Conservation (phyloP, 1,139 yeast genomes). For the Protomyces macrosporus region DNA sequence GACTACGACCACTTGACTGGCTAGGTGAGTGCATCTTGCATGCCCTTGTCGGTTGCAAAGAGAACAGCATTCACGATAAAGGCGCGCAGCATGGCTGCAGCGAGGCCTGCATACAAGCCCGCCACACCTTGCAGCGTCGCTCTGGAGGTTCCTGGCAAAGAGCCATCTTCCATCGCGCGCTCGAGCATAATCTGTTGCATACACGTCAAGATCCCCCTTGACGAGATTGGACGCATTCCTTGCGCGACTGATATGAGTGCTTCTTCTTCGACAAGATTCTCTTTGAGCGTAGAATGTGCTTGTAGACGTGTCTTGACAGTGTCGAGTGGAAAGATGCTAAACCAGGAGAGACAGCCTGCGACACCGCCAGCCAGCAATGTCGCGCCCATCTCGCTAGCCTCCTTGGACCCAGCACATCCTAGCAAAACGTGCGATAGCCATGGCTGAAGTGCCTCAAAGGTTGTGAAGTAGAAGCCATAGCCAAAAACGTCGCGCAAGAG, state of each 20-base stretch:
- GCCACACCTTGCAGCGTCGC: slow-evolving; percentile 24
- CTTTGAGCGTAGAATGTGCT: slow-evolving; percentile 11
- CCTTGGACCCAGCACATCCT: background rate
- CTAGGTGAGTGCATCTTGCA: background rate
- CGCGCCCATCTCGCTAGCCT: slow-evolving; percentile 13
- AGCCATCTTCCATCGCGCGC: slow-evolving; percentile 17
- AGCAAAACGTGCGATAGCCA: background rate
- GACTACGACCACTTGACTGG: too few species aligned
- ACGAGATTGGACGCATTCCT: background rate
- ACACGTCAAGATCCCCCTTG: background rate
- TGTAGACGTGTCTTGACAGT: slow-evolving; percentile 33
- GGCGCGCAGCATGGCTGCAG: slow-evolving; percentile 32
- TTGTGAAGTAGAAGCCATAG: slow-evolving; percentile 32
- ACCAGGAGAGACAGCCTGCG: slow-evolving; percentile 34
- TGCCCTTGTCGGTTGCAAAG: slow-evolving; percentile 31
- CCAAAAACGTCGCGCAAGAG: slow-evolving; percentile 33
- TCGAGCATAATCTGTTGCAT: background rate
- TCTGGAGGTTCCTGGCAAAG: too few species aligned
- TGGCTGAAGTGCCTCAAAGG: background rate
- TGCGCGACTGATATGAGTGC: background rate
- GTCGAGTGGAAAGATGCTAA: slow-evolving; percentile 34
- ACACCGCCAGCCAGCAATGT: slow-evolving; percentile 33
- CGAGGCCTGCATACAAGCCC: slow-evolving; percentile 32
- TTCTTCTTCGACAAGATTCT: background rate
- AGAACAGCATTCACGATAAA: slow-evolving; percentile 34